phyloP scores from a whole-genome alignment of 768 basidiomycete genomes.

The Tylopilus cervinicoccineus region DNA sequence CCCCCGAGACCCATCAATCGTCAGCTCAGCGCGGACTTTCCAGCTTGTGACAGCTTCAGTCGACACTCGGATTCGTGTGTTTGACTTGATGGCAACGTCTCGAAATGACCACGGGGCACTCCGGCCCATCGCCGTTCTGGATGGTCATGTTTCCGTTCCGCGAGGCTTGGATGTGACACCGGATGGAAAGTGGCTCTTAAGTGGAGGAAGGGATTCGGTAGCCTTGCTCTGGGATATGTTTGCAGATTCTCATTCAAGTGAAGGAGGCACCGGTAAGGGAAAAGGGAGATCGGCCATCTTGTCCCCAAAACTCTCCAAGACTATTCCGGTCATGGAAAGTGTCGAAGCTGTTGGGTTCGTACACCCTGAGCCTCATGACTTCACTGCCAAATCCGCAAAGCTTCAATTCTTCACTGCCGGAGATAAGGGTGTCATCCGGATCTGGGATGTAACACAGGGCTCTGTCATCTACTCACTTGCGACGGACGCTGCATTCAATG shows the following conservation, averaged over 20 bases:
- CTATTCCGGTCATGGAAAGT: conserved; percentile 79
- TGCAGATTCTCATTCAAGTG: background rate
- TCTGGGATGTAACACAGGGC: conserved; percentile 80
- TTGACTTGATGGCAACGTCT: conserved; percentile 71
- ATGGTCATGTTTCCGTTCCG: conserved; percentile 94
- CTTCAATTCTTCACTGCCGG: conserved; percentile 86
- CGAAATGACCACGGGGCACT: conserved; percentile 52
- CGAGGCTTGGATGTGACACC: conserved; percentile 79
- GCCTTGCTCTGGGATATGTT: conserved; percentile 88
- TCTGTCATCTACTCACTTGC: conserved; percentile 59
- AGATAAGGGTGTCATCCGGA: conserved; percentile 77
- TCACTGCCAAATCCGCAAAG: conserved; percentile 28
- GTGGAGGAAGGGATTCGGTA: conserved; percentile 90
- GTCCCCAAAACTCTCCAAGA: conserved; percentile 63
- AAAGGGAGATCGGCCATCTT: conserved; percentile 45
- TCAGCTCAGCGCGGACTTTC: conserved; percentile 51
- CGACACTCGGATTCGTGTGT: conserved; percentile 89
- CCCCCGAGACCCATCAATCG: conserved; percentile 54
- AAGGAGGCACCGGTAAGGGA: conserved; percentile 23
- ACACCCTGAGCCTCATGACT: conserved; percentile 43
- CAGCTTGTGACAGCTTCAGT: conserved; percentile 88
- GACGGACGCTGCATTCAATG: conserved; percentile 30
- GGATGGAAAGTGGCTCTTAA: conserved; percentile 88
- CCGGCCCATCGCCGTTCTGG: conserved; percentile 76
- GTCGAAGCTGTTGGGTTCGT: conserved; percentile 84